phyloP scores from a whole-genome alignment of 2,329 filamentous ascomycete genomes.

The Torrubiella hemipterigena region DNA sequence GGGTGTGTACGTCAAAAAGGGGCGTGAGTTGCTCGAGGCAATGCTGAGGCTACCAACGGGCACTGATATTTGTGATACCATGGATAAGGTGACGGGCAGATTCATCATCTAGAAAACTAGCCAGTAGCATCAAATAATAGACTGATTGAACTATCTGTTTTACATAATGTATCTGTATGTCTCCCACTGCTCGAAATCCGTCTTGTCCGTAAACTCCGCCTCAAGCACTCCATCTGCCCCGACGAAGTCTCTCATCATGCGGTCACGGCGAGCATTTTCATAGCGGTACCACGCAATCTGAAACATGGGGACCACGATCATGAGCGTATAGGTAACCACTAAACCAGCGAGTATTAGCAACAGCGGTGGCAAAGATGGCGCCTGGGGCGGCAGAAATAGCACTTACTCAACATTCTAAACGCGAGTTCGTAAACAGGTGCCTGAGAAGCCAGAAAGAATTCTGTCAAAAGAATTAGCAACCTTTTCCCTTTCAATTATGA shows the following conservation, averaged over 20 bases:
- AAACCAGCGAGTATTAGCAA: neutral
- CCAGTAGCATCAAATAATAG: no score
- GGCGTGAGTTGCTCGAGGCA: slow-evolving; percentile 7
- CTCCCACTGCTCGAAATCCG: slow-evolving; percentile 4
- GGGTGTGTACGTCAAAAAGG: slow-evolving; percentile 6
- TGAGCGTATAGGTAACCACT: slow-evolving; percentile 2
- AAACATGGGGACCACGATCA: neutral
- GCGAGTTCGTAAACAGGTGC: slow-evolving; percentile 1
- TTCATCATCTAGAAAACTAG: slow-evolving; percentile 7
- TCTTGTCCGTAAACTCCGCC: slow-evolving; percentile 3
- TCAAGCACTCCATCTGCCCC: neutral
- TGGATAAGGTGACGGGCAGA: slow-evolving; percentile 8
- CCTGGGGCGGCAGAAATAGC: neutral
- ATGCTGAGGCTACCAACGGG: slow-evolving; percentile 3
- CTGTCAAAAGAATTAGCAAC: neutral
- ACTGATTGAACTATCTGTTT: neutral
- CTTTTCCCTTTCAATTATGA: neutral
- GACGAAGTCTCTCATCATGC: neutral
- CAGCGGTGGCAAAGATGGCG: neutral
- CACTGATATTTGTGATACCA: slow-evolving; percentile 6
- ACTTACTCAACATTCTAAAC: slow-evolving; percentile 3
- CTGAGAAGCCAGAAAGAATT: slow-evolving; percentile 1
- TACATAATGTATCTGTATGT: slow-evolving; percentile 1
- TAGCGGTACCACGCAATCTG: slow-evolving; percentile 2
- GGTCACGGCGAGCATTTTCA: slow-evolving; percentile 2